Percentiles rank a stretch among this genome's conserved stretches.
These are phyloP conservation scores for Cercospora beticola DNA, from an alignment of 2,329 filamentous ascomycete species.

Conservation along the genomic window DNA sequence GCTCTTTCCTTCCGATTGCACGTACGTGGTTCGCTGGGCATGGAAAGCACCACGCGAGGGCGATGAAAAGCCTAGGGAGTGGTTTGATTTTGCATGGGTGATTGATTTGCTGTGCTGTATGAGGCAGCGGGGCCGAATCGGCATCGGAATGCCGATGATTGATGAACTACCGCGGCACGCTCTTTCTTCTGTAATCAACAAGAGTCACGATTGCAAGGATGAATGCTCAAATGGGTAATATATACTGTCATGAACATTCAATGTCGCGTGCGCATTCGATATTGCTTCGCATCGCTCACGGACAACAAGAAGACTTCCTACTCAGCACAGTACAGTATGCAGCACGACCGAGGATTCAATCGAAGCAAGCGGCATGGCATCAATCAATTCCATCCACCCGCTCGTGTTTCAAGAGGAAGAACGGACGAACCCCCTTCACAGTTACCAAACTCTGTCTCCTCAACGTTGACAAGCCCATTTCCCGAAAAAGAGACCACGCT, in stretches of 20 bases:
- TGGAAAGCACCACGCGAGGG: no score
- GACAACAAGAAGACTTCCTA: not conserved
- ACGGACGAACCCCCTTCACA: not conserved
- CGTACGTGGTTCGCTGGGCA: no score
- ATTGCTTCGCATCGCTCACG: not conserved
- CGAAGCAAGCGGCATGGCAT: not conserved
- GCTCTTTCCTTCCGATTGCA: not conserved
- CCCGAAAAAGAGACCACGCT: not conserved
- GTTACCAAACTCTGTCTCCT: not conserved
- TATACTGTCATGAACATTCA: no score
- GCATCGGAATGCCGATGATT: not conserved
- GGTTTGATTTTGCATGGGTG: no score
- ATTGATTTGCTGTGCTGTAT: not conserved
- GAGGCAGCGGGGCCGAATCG: not conserved
- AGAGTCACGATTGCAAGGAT: not conserved
- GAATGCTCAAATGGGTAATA: not conserved
- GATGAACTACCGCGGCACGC: not conserved
- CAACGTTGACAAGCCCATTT: not conserved
- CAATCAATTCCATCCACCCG: not conserved
- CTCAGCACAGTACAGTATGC: no score
- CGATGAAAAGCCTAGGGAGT: no score
- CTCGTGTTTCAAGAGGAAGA: not conserved
- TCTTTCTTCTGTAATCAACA: not conserved
- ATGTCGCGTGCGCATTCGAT: not conserved
- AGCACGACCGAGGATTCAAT: no score